phyloP scores from a whole-genome alignment of 163 green algal genomes.

The Picocystis sp. region DNA sequence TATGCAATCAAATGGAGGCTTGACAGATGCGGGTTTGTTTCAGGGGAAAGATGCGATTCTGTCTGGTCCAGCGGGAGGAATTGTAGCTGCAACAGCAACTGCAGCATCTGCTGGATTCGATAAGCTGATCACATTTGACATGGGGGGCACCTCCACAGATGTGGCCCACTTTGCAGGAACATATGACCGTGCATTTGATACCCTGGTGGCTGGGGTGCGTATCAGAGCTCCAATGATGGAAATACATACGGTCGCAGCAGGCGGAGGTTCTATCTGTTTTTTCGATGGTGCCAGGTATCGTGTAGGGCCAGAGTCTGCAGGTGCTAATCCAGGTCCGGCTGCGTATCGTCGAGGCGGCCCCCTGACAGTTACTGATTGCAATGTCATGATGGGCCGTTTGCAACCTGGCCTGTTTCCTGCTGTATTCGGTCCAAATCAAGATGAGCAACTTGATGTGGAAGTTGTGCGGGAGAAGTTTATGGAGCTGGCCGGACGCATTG shows the following conservation, averaged over 20 bases:
- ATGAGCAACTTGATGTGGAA: conserved; percentile 70
- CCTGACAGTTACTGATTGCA: conserved; percentile 91
- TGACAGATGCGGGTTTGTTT: conserved; percentile 31
- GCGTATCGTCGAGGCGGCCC: conserved; percentile 5
- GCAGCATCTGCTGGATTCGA: conserved; percentile 6
- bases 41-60: conserved; percentile 57
- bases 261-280: conserved; percentile 70
- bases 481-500: conserved; percentile 42
- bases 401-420: conserved; percentile 87
- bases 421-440: conserved; percentile 84
- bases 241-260: conserved; percentile 97
- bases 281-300: conserved; percentile 36
- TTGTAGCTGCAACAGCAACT: conserved; percentile 59
- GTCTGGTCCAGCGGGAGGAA: conserved; percentile 82
- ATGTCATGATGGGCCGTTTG: conserved; percentile 81
- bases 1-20: conserved; percentile 91
- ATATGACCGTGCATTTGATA: conserved; percentile 95
- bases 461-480: conserved; percentile 37
- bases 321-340: conserved; percentile 43
- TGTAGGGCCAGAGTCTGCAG: conserved; percentile 82
- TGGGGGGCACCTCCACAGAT: conserved; percentile 96
- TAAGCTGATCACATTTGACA: conserved; percentile 97
- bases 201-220: conserved; percentile 77
- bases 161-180: conserved; percentile 74
- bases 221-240: conserved; percentile 92